Evolutionary conservation across 2,329 filamentous ascomycete genomes (phyloP).

Genomic region (Daldinia sp.): DNA sequence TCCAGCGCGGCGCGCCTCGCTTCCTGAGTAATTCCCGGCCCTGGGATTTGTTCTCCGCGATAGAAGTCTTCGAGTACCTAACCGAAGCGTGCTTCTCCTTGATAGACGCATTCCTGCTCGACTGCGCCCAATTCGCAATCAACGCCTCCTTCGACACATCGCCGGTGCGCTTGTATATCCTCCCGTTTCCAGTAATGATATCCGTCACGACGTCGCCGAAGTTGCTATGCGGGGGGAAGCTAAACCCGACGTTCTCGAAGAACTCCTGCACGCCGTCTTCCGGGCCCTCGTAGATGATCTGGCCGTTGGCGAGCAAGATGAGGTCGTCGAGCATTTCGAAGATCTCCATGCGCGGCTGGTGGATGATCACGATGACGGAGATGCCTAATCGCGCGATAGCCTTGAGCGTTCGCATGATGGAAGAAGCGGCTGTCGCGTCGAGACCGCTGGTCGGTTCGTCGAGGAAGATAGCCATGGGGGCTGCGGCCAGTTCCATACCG

Average conservation of each 20-base stretch:
- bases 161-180: slow-evolving; percentile 56
- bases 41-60: slow-evolving; percentile 50
- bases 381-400: slow-evolving; percentile 63
- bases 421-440: slow-evolving; percentile 63
- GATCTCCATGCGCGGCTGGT: slow-evolving; percentile 67
- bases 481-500: slow-evolving; percentile 65
- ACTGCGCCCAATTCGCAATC: slow-evolving; percentile 58
- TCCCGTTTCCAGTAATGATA: slow-evolving; percentile 66
- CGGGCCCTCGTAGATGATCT: slow-evolving; percentile 62
- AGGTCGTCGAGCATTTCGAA: slow-evolving; percentile 65
- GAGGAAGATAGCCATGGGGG: slow-evolving; percentile 63
- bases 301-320: slow-evolving; percentile 62
- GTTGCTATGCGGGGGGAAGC: slow-evolving; percentile 60
- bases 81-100: slow-evolving; percentile 40
- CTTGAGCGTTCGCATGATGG: slow-evolving; percentile 63
- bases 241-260: slow-evolving; percentile 62
- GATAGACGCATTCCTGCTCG: slow-evolving; percentile 39
- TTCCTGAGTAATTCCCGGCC: slow-evolving; percentile 57
- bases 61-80: slow-evolving; percentile 46
- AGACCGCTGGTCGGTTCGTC: slow-evolving; percentile 63
- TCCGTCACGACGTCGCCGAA: slow-evolving; percentile 67
- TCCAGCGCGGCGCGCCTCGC: slow-evolving; percentile 57
- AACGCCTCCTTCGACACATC: slow-evolving; percentile 59
- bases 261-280: slow-evolving; percentile 55
- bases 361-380: slow-evolving; percentile 66